A percentile compares a stretch with the other conserved stretches of the same genome.
phyloP scores from a whole-genome alignment of 768 basidiomycete species.

The Suillus discolor region DNA sequence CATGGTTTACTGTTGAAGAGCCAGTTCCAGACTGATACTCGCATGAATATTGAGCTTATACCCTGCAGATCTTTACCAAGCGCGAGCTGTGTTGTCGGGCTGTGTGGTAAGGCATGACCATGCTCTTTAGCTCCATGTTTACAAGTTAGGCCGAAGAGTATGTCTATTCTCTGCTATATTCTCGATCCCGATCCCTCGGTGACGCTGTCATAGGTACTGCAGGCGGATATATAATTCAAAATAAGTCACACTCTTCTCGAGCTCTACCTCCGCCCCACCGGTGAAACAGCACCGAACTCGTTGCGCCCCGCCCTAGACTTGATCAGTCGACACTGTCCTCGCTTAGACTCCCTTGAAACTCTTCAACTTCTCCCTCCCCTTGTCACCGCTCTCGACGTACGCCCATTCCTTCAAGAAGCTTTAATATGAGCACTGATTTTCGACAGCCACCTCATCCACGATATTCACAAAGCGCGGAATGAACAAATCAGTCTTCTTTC shows the following conservation, averaged over 20 bases:
- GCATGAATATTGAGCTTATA: not conserved
- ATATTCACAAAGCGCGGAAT: constrained; percentile 71
- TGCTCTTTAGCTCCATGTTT: constrained; percentile 93
- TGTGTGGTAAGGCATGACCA: constrained; percentile 89
- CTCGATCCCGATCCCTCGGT: not conserved
- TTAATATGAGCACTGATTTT: constrained; percentile 61
- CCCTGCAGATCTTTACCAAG: constrained; percentile 78
- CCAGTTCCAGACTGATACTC: constrained; percentile 31
- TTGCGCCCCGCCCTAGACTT: constrained; percentile 82
- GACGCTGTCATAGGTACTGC: constrained; percentile 70
- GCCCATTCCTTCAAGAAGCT: constrained; percentile 74
- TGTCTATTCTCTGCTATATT: constrained; percentile 24
- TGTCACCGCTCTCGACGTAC: constrained; percentile 80
- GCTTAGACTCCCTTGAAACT: constrained; percentile 80
- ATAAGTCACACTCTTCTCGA: constrained; percentile 71
- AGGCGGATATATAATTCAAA: constrained; percentile 71
- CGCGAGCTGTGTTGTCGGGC: constrained; percentile 89
- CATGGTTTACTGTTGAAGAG: constrained; percentile 86
- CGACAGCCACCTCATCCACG: constrained; percentile 67
- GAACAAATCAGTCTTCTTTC: constrained; percentile 55
- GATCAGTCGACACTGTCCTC: no score
- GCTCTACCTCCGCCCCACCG: constrained; percentile 81
- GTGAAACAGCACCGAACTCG: constrained; percentile 52
- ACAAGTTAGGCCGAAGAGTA: constrained; percentile 93
- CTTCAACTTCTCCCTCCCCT: constrained; percentile 89